Evolutionary conservation across 148 eudicot genomes (phyloP), one percentile per base, ranked within the genome.

Genomic region (Dianthus caryophyllus): DNA sequence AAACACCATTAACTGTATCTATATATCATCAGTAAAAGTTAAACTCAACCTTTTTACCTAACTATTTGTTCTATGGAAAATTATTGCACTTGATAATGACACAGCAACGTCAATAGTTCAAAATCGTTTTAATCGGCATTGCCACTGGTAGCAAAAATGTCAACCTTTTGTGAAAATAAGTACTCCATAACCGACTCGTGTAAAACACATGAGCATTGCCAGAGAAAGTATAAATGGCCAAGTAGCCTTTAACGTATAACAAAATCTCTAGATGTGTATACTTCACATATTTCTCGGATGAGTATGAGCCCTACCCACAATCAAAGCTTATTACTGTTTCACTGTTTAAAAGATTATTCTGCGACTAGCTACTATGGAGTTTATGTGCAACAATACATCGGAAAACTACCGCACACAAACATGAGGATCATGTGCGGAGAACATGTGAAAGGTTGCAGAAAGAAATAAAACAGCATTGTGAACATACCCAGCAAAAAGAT

Each of bases 401-500:
- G 29, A 26, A 2, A 15, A 26, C 36, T 27, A 14, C 61, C 21
- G 15, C 14, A 3, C 21, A 26, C 15, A 18, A 54, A 38, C 43
- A 6, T 43, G 18, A n/a, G 2, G 27, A 29, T 8, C 20, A 49
- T 47, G 24, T 25, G 36, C 21, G 25, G 15, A 16, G 50, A 33
- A 50, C 7, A 72, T 55, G 20, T 5, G 31, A 29, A 1, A 18
- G 30, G 31, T 56, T 29, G 21, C 18, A 58, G 27, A 66, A 3
- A 39, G 16, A 31, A 20, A 36, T 51, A 29, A 21, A 63, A 24
- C 41, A 54, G 33, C 47, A 50, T 30, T 43, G 17, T 68, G 71
- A 64, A 64, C 99, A 86, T 83, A 95, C 99, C 99, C 97, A 95
- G 64, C 97, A 95, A 76, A 95, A 90, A 22, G 99, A 90, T 60